A percentile compares a stretch with the other conserved stretches of the same genome.
Evolutionary conservation across 805 yeast genomes (phyloP).

Genomic region (Ascoidea asiatica): DNA sequence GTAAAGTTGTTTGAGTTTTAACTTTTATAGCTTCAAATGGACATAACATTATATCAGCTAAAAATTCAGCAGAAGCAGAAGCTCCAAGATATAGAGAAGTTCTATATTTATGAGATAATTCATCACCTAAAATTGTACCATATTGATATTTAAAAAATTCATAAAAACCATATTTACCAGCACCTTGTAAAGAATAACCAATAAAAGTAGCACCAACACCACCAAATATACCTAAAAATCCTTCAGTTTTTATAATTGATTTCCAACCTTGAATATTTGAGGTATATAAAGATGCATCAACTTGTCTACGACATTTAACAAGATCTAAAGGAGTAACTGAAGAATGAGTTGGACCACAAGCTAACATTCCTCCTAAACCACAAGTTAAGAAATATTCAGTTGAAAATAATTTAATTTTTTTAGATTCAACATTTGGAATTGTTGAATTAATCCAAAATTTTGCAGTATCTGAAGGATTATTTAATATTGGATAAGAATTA

Average conservation of each 20-base stretch:
- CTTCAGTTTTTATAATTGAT: conserved; percentile 59
- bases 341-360: conserved; percentile 96
- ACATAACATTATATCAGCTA: conserved; percentile 83
- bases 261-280: conserved; percentile 77
- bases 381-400: conserved; percentile 60
- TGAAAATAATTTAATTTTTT: conserved; percentile 38
- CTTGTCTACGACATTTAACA: conserved; percentile 90
- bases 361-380: conserved; percentile 65
- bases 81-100: conserved; percentile 71
- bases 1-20: conserved; percentile 83
- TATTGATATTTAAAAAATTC: conserved; percentile 81
- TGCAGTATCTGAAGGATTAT: no score
- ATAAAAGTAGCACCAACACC: conserved; percentile 88
- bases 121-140: conserved; percentile 51
- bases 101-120: conserved; percentile 44
- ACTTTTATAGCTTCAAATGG: conserved; percentile 95
- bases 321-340: conserved; percentile 87
- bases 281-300: conserved; percentile 55
- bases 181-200: conserved; percentile 94
- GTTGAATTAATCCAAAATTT: no score
- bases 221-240: conserved; percentile 62
- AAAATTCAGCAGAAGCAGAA: conserved; percentile 86
- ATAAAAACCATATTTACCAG: conserved; percentile 93
- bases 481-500: no score
- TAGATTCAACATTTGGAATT: conserved; percentile 3